These are phyloP conservation scores for Nitzschia inconspicua DNA, from an alignment of 108 stramenopile species.

Conservation along the genomic window DNA sequence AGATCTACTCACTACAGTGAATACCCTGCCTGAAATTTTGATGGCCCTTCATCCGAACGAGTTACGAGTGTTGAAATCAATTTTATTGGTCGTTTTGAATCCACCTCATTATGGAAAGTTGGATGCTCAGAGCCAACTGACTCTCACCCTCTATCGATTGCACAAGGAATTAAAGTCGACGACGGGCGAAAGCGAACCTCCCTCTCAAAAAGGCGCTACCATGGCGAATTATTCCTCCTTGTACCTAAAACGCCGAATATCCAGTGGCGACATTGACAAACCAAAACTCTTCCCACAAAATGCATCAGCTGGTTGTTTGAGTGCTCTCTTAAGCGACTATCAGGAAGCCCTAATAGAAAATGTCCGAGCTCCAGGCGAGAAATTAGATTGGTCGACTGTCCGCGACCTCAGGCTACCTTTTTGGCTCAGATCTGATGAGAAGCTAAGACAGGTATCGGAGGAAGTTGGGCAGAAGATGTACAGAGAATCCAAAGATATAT, in stretches of 20 bases:
- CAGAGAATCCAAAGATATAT: constrained; percentile 58
- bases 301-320: constrained; percentile 63
- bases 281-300: constrained; percentile 27
- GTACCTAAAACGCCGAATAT: constrained; percentile 1
- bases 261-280: constrained; percentile 21
- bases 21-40: constrained; percentile 13
- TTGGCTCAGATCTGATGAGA: constrained; percentile 79
- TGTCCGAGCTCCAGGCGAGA: constrained; percentile 42
- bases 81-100: constrained; percentile 47
- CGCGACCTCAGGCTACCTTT: constrained; percentile 62
- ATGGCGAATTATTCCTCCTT: constrained; percentile 3
- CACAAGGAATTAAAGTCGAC: constrained; percentile 26
- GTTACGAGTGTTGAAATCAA: constrained; percentile 53
- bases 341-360: constrained; percentile 55
- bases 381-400: constrained; percentile 66
- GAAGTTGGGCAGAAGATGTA: constrained; percentile 77
- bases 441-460: constrained; percentile 57
- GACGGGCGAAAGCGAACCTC: not conserved
- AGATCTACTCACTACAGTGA: not conserved
- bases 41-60: constrained; percentile 41
- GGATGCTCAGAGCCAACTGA: constrained; percentile 53
- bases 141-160: constrained; percentile 28
- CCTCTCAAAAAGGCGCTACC: not conserved
- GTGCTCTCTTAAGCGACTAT: constrained; percentile 66
- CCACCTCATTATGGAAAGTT: constrained; percentile 55